These are phyloP conservation scores for Dalbergia oliveri DNA, from an alignment of 306 rosid genomes.

Conservation along the genomic window DNA sequence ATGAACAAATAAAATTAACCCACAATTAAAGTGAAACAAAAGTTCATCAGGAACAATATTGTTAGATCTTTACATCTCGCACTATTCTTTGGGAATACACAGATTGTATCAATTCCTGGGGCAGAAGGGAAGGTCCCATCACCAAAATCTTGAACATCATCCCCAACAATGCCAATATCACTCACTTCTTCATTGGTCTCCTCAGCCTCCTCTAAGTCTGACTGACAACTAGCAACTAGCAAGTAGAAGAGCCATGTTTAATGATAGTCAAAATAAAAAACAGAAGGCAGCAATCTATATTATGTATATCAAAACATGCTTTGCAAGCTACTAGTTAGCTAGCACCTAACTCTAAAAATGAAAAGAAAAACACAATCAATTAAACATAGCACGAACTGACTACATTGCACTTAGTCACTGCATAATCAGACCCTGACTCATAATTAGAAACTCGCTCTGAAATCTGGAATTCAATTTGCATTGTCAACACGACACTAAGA, in stretches of 20 bases:
- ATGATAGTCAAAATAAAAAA: neutral
- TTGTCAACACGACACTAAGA: neutral
- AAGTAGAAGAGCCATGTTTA: constrained; percentile 25
- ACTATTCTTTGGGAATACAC: constrained; percentile 78
- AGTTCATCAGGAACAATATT: no score
- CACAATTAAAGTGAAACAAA: neutral
- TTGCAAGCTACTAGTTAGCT: no score
- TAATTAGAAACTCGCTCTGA: neutral
- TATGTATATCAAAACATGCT: neutral
- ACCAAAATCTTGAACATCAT: constrained; percentile 74
- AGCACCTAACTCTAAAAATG: neutral
- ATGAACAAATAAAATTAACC: constrained; percentile 40
- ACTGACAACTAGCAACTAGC: constrained; percentile 80
- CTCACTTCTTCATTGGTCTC: constrained; percentile 69
- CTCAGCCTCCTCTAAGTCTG: constrained; percentile 57
- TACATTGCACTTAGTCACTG: neutral
- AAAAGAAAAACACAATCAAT: constrained; percentile 8
- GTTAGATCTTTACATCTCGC: constrained; percentile 46
- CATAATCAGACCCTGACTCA: neutral
- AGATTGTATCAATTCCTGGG: constrained; percentile 77
- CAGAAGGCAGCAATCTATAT: no score
- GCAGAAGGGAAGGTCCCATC: constrained; percentile 71
- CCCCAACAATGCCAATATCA: constrained; percentile 82
- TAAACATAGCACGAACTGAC: neutral
- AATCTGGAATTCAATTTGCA: constrained; percentile 24